Percentiles rank a stretch among this genome's conserved stretches.
Conservation (phyloP, 2,329 filamentous ascomycete genomes). For the Curvularia lunata region DNA sequence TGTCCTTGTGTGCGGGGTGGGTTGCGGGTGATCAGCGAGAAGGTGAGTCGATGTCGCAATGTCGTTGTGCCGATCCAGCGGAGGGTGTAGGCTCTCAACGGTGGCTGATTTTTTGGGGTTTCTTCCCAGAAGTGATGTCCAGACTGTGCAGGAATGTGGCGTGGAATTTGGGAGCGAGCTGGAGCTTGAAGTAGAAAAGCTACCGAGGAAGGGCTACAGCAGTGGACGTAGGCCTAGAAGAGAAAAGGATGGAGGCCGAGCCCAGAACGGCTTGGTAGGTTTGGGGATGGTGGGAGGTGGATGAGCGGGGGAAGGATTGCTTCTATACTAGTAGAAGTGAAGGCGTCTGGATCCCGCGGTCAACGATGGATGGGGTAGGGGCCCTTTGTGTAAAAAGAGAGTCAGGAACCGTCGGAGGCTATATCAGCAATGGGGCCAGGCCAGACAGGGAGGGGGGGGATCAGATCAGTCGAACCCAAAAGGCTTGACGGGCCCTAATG, state of each 20-base stretch:
- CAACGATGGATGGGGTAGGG: constrained; percentile 38
- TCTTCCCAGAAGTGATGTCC: constrained; percentile 33
- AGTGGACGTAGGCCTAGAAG: neutral
- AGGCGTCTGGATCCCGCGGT: constrained; percentile 30
- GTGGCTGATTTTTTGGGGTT: constrained; percentile 30
- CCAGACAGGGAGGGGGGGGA: constrained; percentile 36
- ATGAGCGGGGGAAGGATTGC: constrained; percentile 27
- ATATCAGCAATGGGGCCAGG: constrained; percentile 43
- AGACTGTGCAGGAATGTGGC: constrained; percentile 13
- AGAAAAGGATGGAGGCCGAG: constrained; percentile 37
- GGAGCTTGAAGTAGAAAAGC: neutral
- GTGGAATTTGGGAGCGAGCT: too few species aligned
- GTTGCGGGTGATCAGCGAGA: constrained; percentile 41
- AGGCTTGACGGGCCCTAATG: constrained; percentile 50
- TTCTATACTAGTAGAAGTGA: constrained; percentile 33
- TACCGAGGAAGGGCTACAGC: neutral
- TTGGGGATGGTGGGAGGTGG: neutral
- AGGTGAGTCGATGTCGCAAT: constrained; percentile 28
- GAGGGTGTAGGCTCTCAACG: constrained; percentile 21
- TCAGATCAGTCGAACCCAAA: constrained; percentile 48
- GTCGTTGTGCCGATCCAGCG: constrained; percentile 32
- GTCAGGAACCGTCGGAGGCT: constrained; percentile 46
- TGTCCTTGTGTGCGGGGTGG: constrained; percentile 43
- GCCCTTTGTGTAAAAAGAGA: constrained; percentile 37
- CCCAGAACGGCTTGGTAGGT: constrained; percentile 16